Evolutionary conservation across 73 alveolate species (phyloP).

Genomic region (Paramecium sonneborni): DNA sequence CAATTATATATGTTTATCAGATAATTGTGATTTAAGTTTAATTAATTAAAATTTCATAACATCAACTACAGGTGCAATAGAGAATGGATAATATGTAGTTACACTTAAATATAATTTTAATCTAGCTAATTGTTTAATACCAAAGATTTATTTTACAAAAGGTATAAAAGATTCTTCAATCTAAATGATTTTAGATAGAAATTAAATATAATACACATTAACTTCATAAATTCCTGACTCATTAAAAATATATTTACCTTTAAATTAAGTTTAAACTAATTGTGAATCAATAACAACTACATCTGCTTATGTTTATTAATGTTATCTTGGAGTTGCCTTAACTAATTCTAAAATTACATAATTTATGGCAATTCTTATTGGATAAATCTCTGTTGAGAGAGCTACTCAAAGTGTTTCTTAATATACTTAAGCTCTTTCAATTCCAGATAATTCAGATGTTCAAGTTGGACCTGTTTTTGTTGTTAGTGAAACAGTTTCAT

Average conservation of each 20-base stretch:
- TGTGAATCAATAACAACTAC: background rate
- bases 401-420: background rate
- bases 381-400: background rate
- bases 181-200: background rate
- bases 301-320: background rate
- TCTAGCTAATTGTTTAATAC: background rate
- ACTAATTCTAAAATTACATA: background rate
- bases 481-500: background rate
- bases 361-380: background rate
- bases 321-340: background rate
- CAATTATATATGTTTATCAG: background rate
- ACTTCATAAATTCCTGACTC: background rate
- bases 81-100: background rate
- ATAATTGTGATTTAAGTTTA: background rate
- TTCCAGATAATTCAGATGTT: background rate
- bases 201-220: background rate
- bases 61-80: background rate
- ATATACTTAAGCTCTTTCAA: background rate
- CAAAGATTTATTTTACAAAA: background rate
- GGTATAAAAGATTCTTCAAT: background rate
- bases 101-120: background rate
- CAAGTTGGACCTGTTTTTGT: background rate
- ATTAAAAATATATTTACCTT: background rate
- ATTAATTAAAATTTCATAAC: background rate
- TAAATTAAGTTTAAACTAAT: background rate